Evolutionary conservation across 129 eudicot genomes (phyloP), one percentile per base, ranked within the genome.

Genomic region (Logfia minima): DNA sequence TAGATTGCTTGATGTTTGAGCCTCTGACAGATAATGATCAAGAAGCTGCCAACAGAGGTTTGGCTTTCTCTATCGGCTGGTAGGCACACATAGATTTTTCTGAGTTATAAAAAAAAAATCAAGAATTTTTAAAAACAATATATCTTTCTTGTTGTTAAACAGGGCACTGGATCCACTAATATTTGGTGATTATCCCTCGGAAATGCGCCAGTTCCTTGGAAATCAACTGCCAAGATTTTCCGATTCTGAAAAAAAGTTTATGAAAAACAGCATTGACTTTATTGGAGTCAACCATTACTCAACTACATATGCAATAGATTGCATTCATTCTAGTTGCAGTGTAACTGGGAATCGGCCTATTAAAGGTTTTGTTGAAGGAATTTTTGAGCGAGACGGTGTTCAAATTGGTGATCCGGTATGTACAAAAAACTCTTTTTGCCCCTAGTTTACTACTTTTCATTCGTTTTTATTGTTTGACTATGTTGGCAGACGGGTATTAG

Each of bases 111-210:
- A 2, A 17, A 31, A 4, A 24, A 52, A 19, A 61, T 59, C 6
- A 16, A 75, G 23, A 75, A 14, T 62, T 23, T 55, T 75, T 60
- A 2, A 16, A 21, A 5, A 17, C 14, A 24, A 66, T 53, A 6
- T 34, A 34, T 34, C 67, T 3, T 69, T 76, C 8, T 37, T 76
- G 70, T 62, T 70, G 37, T 51, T 68, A 66, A 67, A 34, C 77
- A 93, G 97, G 98, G 60, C 80, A 5, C 76, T 88, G 75, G 98
- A 93, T 85, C 98, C 98, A 24, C 58, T 94, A 43, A 72, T 91
- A 22, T 85, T 83, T 75, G 97, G 98, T 8, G 90, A 89, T 59
- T 91, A 91, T 72, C 98, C 98, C 55, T 79, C 84, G 43, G 92
- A 87, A 80, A 91, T 94, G 97, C 90, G 78, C 22, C 77, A 71